Evolutionary conservation across 768 basidiomycete genomes (phyloP), one percentile per base, ranked within the genome.

Genomic region (Mycena belliarum): DNA sequence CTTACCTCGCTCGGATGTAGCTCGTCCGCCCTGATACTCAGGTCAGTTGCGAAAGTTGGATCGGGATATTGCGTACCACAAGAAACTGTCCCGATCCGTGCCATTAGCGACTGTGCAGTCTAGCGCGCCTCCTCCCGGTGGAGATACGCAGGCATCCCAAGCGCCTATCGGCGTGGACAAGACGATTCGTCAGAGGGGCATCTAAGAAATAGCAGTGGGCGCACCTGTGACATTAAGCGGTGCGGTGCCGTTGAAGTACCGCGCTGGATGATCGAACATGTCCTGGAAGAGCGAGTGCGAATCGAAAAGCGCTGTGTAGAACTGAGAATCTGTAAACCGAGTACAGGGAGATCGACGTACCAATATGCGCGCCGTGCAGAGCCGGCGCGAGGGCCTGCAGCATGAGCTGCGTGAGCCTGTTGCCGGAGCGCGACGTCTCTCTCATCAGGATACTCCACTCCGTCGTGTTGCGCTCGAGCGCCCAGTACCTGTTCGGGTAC

Each of bases 221-320:
- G 44, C 16, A 45, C 84, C 81, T 0, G 82, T 86, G 24, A 83
- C 78, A 60, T 87, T 87, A 46, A 81, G 67, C 14, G 85, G 83
- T 0, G 77, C 84, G 0, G 85, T 87, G 9, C 86, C 86, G 57
- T 87, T 88, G 29, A 87, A 69, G 68, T 87, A 88, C 4, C 66
- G 59, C 9, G 68, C 61, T 1, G 87, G 86, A 53, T 79, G 67
- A 24, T 71, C 68, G 61, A 77, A 76, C 71, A 88, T 86, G 64
- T 88, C 85, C 18, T 76, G 68, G 66, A 88, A 86, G 28, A 88
- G 74, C 2, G 74, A 74, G 65, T 86, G 77, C 5, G 86, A 84
- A 66, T 87, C 83, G 61, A 87, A 88, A 0, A 84, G 66, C 1
- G 79, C 86, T 86, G 47, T 41, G 21, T 10, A 23, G 6, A 23